Conservation (phyloP, 257 asterid genomes). For the Anisodus tanguticus region DNA sequence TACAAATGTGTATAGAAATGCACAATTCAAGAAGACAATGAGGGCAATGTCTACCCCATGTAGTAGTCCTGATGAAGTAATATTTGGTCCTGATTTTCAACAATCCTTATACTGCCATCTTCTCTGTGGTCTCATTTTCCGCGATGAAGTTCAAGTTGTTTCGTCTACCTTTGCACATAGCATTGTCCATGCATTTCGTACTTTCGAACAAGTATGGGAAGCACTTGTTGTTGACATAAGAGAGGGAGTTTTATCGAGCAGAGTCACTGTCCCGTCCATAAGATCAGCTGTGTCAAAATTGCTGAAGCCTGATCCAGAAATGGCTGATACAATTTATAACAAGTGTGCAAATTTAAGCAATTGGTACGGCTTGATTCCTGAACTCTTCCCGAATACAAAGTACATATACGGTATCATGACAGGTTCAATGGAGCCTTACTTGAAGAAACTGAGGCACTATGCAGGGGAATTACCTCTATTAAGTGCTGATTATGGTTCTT, state of each 20-base stretch:
- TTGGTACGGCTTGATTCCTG: slow-evolving; percentile 46
- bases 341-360: slow-evolving; percentile 37
- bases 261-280: slow-evolving; percentile 33
- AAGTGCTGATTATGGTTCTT: slow-evolving; percentile 49
- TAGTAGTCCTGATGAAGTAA: slow-evolving; percentile 56
- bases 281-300: slow-evolving; percentile 40
- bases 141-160: slow-evolving; percentile 43
- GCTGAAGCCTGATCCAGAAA: slow-evolving; percentile 41
- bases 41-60: slow-evolving; percentile 47
- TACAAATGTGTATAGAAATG: slow-evolving; percentile 72
- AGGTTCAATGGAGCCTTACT: slow-evolving; percentile 27
- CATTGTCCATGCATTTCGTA: slow-evolving; percentile 21
- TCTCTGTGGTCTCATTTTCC: slow-evolving; percentile 55
- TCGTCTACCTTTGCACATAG: slow-evolving; percentile 36
- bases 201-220: slow-evolving; percentile 40
- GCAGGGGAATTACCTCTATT: slow-evolving; percentile 40
- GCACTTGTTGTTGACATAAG: slow-evolving; percentile 42
- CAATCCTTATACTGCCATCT: slow-evolving; percentile 35
- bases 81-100: slow-evolving; percentile 43
- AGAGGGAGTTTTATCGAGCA: slow-evolving; percentile 38
- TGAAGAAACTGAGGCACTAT: slow-evolving; percentile 29
- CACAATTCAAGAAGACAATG: slow-evolving; percentile 65
- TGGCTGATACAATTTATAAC: slow-evolving; percentile 39
- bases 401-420: slow-evolving; percentile 34
- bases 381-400: slow-evolving; percentile 56